These are phyloP conservation scores for Elasticomyces elasticus DNA, from an alignment of 495 filamentous ascomycete genomes.

Conservation along the genomic window DNA sequence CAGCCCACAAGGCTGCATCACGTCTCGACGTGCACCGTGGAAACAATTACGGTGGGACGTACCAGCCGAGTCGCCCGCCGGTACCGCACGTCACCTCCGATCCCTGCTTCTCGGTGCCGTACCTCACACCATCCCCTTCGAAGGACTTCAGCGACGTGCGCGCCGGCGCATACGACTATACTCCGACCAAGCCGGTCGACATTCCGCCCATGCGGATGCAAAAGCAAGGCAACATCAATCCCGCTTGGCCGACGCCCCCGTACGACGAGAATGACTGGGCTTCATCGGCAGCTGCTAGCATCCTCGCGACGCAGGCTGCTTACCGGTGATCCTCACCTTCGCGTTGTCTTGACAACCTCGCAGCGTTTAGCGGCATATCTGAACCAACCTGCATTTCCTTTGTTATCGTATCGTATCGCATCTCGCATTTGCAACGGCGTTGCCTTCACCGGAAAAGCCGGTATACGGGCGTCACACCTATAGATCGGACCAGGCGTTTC, in stretches of 20 bases:
- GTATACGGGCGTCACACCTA: neutral
- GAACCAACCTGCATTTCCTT: neutral
- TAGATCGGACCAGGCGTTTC: constrained; percentile 1
- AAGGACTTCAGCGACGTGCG: constrained; percentile 64
- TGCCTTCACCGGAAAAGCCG: neutral
- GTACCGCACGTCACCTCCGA: constrained; percentile 37
- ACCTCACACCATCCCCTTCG: constrained; percentile 85
- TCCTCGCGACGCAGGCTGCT: constrained; percentile 39
- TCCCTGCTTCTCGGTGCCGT: constrained; percentile 55
- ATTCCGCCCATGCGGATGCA: constrained; percentile 47
- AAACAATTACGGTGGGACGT: constrained; percentile 33
- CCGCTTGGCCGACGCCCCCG: constrained; percentile 93
- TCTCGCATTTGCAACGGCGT: neutral
- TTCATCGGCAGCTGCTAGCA: constrained; percentile 64
- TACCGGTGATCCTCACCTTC: constrained; percentile 9
- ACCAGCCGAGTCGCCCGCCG: constrained; percentile 14
- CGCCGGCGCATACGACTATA: constrained; percentile 49
- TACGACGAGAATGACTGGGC: constrained; percentile 87
- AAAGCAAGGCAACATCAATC: constrained; percentile 42
- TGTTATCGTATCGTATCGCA: neutral
- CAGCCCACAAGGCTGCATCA: constrained; percentile 47
- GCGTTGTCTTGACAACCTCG: neutral
- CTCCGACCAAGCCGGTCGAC: constrained; percentile 42
- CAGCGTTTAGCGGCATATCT: neutral
- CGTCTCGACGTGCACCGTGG: constrained; percentile 32